phyloP scores from a whole-genome alignment of 2,329 filamentous ascomycete species.

The Fusarium concolor region DNA sequence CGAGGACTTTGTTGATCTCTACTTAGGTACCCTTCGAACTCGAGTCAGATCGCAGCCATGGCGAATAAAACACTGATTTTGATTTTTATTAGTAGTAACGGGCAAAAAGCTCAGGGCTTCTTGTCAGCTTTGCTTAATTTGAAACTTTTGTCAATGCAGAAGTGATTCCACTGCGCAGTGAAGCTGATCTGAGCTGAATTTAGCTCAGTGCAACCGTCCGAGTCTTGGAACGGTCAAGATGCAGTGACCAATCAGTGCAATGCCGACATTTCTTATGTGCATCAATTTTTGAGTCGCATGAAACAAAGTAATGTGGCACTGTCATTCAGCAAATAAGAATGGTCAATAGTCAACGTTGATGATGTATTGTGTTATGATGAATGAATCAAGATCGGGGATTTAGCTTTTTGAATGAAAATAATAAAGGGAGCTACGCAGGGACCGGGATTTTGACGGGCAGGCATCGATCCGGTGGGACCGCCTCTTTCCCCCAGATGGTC shows the following conservation, averaged over 20 bases:
- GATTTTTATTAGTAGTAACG: not conserved
- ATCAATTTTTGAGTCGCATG: not conserved
- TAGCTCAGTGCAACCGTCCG: constrained; percentile 13
- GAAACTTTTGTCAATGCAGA: constrained; percentile 16
- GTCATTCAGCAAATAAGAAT: constrained; percentile 5
- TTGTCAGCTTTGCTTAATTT: constrained; percentile 25
- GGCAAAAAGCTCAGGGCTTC: constrained; percentile 15
- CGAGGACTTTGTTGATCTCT: constrained; percentile 12
- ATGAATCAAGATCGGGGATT: constrained; percentile 12
- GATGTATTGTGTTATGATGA: constrained; percentile 14
- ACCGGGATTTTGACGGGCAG: constrained; percentile 10
- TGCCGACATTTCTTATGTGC: constrained; percentile 16
- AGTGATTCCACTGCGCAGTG: not conserved
- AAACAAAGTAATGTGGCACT: constrained; percentile 1
- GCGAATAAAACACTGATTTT: not conserved
- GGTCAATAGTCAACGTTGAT: not conserved
- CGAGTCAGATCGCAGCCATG: constrained; percentile 9
- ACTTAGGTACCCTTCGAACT: constrained; percentile 18
- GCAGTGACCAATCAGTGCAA: constrained; percentile 22
- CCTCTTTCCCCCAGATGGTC: constrained; percentile 15
- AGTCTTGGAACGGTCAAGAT: constrained; percentile 5
- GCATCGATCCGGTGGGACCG: constrained; percentile 27
- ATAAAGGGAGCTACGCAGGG: constrained; percentile 17
- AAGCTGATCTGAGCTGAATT: constrained; percentile 14
- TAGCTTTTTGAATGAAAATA: not conserved